phyloP scores from a whole-genome alignment of 164 flowering plant genomes.

The Vitis rotundifolia region DNA sequence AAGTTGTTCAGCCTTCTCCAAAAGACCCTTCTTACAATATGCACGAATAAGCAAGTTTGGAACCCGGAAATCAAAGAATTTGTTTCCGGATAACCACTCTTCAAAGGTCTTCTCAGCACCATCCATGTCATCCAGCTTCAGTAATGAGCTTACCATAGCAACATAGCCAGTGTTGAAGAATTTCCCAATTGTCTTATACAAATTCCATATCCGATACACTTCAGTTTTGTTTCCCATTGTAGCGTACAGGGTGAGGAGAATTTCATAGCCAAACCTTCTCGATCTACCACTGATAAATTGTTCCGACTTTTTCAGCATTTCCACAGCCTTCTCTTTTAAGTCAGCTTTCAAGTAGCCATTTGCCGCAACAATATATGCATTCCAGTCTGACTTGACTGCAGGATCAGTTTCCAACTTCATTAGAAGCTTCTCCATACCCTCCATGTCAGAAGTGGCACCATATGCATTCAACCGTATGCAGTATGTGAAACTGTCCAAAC shows the following conservation, averaged over 20 bases:
- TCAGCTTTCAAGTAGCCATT: conserved; percentile 37
- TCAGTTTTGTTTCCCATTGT: conserved; percentile 34
- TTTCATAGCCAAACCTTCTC: conserved; percentile 14
- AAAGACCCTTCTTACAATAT: conserved; percentile 33
- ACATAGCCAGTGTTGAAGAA: conserved; percentile 21
- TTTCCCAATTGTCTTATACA: conserved; percentile 9
- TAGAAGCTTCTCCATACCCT: conserved; percentile 40
- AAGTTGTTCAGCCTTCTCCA: conserved; percentile 37
- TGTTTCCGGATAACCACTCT: conserved; percentile 32
- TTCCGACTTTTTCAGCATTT: conserved; percentile 30
- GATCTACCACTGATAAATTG: conserved; percentile 5
- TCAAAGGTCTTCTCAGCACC: conserved; percentile 37
- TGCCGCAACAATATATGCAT: conserved; percentile 28
- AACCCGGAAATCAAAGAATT: conserved; percentile 24
- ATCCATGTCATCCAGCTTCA: conserved; percentile 39
- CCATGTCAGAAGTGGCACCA: conserved; percentile 23
- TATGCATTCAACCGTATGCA: conserved; percentile 28
- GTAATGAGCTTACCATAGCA: conserved; percentile 29
- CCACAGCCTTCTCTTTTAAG: conserved; percentile 20
- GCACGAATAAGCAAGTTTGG: conserved; percentile 26
- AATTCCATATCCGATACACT: conserved; percentile 38
- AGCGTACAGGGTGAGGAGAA: conserved; percentile 30
- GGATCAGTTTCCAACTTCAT: conserved; percentile 32
- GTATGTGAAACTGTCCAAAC: conserved; percentile 15
- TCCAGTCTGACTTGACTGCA: conserved; percentile 18